phyloP scores from a whole-genome alignment of 176 grass and related monocot genomes.

The Metroxylon sagu region DNA sequence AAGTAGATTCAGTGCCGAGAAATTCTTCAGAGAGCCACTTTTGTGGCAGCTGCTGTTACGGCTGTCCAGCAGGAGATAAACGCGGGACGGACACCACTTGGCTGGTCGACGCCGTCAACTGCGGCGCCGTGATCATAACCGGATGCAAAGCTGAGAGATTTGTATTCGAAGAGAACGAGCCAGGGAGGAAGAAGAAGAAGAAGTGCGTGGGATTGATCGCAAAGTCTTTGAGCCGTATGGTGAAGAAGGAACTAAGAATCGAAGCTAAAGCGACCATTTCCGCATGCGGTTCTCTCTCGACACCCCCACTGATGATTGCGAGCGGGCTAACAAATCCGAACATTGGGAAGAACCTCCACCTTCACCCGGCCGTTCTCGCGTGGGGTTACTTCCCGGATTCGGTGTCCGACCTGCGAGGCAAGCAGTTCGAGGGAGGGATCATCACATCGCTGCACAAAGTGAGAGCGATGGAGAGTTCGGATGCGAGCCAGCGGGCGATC shows the following conservation, averaged over 20 bases:
- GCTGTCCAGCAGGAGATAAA: slow-evolving; percentile 72
- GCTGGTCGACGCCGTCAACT: slow-evolving; percentile 65
- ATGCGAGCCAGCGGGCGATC: slow-evolving; percentile 24
- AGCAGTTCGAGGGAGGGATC: slow-evolving; percentile 71
- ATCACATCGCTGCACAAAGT: slow-evolving; percentile 88
- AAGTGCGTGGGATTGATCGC: slow-evolving; percentile 60
- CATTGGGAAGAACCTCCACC: slow-evolving; percentile 83
- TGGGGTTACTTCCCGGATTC: slow-evolving; percentile 89
- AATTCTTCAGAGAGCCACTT: slow-evolving; percentile 70
- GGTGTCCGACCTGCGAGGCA: slow-evolving; percentile 46
- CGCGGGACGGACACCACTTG: slow-evolving; percentile 78
- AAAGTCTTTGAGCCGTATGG: slow-evolving; percentile 24
- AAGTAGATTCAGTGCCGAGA: slow-evolving; percentile 42
- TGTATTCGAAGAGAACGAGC: slow-evolving; percentile 23
- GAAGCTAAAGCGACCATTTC: slow-evolving; percentile 56
- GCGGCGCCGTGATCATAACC: slow-evolving; percentile 61
- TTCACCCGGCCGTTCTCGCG: slow-evolving; percentile 50
- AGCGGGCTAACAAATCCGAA: slow-evolving; percentile 70
- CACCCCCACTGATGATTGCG: slow-evolving; percentile 50
- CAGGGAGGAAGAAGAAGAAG: slow-evolving; percentile 3
- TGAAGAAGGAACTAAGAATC: slow-evolving; percentile 49
- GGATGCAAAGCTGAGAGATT: slow-evolving; percentile 76
- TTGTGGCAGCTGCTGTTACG: slow-evolving; percentile 64
- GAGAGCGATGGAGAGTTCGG: slow-evolving; percentile 17
- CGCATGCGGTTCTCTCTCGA: slow-evolving; percentile 54